These are phyloP conservation scores for Citrus cavaleriei DNA, from an alignment of 345 rosid genomes.

Conservation along the genomic window DNA sequence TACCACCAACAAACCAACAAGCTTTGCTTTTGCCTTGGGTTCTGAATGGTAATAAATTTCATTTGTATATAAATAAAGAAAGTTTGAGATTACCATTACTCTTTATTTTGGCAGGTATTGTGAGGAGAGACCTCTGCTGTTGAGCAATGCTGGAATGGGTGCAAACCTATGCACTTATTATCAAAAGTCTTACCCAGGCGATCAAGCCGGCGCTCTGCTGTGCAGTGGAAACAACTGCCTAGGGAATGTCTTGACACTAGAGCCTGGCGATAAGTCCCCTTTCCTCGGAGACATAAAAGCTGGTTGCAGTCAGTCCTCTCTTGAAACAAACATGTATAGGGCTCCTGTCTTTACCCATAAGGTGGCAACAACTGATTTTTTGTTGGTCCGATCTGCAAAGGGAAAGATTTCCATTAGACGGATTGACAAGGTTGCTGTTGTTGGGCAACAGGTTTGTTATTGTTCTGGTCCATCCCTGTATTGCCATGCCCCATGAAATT, in stretches of 20 bases:
- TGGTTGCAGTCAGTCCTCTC: slow-evolving; percentile 77
- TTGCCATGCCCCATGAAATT: not conserved
- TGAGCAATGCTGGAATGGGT: slow-evolving; percentile 95
- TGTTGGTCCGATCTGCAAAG: slow-evolving; percentile 88
- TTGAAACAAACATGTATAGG: slow-evolving; percentile 93
- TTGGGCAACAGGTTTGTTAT: slow-evolving; percentile 88
- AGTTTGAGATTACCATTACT: not conserved
- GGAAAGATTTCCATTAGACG: slow-evolving; percentile 95
- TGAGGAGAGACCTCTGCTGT: slow-evolving; percentile 90
- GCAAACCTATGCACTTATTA: slow-evolving; percentile 88
- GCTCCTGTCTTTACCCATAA: slow-evolving; percentile 87
- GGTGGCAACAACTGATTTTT: slow-evolving; percentile 79
- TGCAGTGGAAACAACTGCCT: slow-evolving; percentile 51
- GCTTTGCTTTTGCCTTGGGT: not conserved
- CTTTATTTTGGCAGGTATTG: slow-evolving; percentile 56
- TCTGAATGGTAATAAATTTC: not conserved
- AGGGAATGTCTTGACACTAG: slow-evolving; percentile 72
- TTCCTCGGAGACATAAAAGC: slow-evolving; percentile 90
- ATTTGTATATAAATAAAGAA: not conserved
- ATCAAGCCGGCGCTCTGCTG: slow-evolving; percentile 59
- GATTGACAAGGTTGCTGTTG: slow-evolving; percentile 81
- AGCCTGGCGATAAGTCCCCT: slow-evolving; percentile 89
- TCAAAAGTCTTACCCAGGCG: slow-evolving; percentile 74
- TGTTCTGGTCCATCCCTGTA: not conserved
- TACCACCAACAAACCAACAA: not conserved